These are phyloP conservation scores for Monilinia fructigena DNA, from an alignment of 2,329 filamentous ascomycete genomes.

Conservation along the genomic window DNA sequence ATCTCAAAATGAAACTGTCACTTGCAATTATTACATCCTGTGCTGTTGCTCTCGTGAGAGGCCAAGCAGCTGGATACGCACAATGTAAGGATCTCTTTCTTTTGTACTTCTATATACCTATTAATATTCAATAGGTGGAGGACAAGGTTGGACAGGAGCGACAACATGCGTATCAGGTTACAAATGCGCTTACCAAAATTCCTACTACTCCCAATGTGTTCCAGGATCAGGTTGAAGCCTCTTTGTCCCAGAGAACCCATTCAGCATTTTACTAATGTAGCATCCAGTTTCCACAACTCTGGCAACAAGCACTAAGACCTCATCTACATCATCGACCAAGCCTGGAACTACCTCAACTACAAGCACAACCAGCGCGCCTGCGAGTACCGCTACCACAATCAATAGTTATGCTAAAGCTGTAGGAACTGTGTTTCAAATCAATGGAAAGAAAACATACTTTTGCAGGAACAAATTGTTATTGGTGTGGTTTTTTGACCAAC, in stretches of 20 bases:
- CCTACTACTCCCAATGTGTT: constrained; percentile 19
- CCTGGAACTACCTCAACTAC: constrained; percentile 20
- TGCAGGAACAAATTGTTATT: constrained; percentile 56
- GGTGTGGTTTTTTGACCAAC: constrained; percentile 53
- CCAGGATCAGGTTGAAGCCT: constrained; percentile 13
- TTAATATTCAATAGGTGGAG: constrained; percentile 16
- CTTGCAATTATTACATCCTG: constrained; percentile 7
- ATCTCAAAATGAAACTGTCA: constrained; percentile 12
- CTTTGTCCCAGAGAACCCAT: background rate
- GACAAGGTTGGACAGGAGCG: constrained; percentile 4
- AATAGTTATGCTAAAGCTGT: constrained; percentile 31
- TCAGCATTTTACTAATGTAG: background rate
- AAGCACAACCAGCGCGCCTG: constrained; percentile 19
- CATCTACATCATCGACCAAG: constrained; percentile 13
- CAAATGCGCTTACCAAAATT: constrained; percentile 6
- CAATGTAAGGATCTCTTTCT: constrained; percentile 12
- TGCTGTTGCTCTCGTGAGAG: constrained; percentile 10
- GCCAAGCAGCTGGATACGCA: constrained; percentile 7
- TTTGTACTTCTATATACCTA: background rate
- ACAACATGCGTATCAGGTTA: constrained; percentile 15
- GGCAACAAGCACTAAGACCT: constrained; percentile 6
- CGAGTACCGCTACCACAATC: constrained; percentile 24
- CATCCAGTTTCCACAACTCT: constrained; percentile 7
- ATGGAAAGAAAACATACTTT: constrained; percentile 51
- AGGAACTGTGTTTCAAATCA: constrained; percentile 44